These are phyloP conservation scores for Corymbia calophylla DNA, from an alignment of 441 rosid species.

Conservation along the genomic window DNA sequence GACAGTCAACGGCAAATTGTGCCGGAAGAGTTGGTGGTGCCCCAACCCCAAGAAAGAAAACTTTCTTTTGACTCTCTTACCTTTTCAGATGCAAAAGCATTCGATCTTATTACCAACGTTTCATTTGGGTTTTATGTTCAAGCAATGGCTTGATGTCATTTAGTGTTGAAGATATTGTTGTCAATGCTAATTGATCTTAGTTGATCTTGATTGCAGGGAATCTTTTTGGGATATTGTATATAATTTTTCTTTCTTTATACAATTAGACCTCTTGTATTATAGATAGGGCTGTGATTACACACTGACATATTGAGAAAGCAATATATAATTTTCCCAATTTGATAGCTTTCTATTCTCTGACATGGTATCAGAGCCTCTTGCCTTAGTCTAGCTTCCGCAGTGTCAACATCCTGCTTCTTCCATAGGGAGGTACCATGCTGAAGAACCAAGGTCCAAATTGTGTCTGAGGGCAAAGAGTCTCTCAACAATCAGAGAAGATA, in stretches of 20 bases:
- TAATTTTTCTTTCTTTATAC: not conserved
- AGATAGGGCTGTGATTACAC: not conserved
- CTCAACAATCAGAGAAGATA: not conserved
- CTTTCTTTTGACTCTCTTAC: not conserved
- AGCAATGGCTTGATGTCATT: not conserved
- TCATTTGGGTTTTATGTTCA: not conserved
- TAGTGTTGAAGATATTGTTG: not conserved
- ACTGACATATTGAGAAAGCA: too few relatives aligned
- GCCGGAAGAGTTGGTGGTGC: not conserved
- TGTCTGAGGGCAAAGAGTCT: not conserved
- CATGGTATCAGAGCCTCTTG: not conserved
- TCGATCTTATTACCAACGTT: not conserved
- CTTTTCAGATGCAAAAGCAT: not conserved
- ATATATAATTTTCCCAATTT: not conserved
- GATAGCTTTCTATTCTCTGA: too few relatives aligned
- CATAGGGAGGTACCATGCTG: not conserved
- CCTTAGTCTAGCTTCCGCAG: not conserved
- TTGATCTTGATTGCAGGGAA: not conserved
- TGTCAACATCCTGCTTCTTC: not conserved
- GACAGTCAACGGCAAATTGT: not conserved
- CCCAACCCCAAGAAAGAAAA: not conserved
- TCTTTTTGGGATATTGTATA: not conserved
- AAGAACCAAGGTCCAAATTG: not conserved
- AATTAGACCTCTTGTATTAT: not conserved
- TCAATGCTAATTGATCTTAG: not conserved